A percentile compares a stretch with the other conserved stretches of the same genome.
These are phyloP conservation scores for Myochromella boudieri DNA, from an alignment of 768 basidiomycete genomes.

Conservation along the genomic window DNA sequence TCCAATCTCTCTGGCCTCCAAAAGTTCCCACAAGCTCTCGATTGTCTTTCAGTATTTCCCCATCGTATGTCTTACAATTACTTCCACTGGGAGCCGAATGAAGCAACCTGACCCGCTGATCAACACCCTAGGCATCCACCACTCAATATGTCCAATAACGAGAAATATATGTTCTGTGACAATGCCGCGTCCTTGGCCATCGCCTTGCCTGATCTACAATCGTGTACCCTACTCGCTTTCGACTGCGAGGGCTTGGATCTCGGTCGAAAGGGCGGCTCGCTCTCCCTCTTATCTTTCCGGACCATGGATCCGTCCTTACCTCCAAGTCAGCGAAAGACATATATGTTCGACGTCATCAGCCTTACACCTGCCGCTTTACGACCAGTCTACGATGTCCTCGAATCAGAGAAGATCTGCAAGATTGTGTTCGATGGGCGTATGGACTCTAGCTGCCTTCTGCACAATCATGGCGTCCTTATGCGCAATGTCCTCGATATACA, in stretches of 20 bases:
- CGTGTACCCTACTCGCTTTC: constrained; percentile 7
- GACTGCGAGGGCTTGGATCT: constrained; percentile 17
- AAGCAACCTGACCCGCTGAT: too few species aligned
- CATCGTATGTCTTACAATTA: neutral
- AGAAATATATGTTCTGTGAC: constrained; percentile 9
- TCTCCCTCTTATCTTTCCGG: constrained; percentile 14
- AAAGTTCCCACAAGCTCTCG: too few species aligned
- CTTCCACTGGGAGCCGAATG: too few species aligned
- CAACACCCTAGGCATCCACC: too few species aligned
- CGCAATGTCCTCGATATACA: constrained; percentile 16
- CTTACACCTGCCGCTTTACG: constrained; percentile 2
- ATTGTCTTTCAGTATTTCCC: too few species aligned
- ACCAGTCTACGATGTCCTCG: constrained; percentile 14
- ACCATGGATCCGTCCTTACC: constrained; percentile 2
- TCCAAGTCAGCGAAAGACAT: too few species aligned
- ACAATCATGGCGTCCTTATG: constrained; percentile 9
- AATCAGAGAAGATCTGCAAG: constrained; percentile 10
- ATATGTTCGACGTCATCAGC: constrained; percentile 14
- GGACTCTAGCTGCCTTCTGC: constrained; percentile 17
- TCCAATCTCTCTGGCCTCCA: neutral
- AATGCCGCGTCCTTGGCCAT: neutral
- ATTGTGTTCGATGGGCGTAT: constrained; percentile 19
- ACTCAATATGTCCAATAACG: neutral
- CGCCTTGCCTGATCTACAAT: neutral
- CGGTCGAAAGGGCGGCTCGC: constrained; percentile 3